A percentile compares a stretch with the other conserved stretches of the same genome.
These are phyloP conservation scores for Fimicolochytrium jonesii DNA, from an alignment of 192 early-diverging fungal species.

Conservation along the genomic window DNA sequence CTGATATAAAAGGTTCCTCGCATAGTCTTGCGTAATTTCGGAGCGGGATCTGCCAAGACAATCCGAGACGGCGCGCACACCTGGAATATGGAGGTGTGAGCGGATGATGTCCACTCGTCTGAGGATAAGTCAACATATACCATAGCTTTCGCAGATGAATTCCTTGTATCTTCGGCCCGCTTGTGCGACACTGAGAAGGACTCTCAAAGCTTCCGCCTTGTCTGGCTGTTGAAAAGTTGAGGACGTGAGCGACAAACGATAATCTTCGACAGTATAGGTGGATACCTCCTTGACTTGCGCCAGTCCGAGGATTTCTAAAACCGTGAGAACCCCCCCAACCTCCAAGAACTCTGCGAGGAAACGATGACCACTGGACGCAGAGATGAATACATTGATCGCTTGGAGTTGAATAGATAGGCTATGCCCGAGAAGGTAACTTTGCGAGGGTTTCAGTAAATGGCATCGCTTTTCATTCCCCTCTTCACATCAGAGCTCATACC, in stretches of 20 bases:
- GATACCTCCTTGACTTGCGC: constrained; percentile 55
- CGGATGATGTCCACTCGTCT: too few relatives aligned
- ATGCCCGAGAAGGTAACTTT: constrained; percentile 47
- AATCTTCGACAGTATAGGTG: too few relatives aligned
- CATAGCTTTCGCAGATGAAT: constrained; percentile 65
- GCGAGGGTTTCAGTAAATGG: constrained; percentile 5
- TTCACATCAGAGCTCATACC: constrained; percentile 30
- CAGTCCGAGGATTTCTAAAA: constrained; percentile 54
- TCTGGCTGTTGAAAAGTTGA: constrained; percentile 48
- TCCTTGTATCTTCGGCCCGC: constrained; percentile 59
- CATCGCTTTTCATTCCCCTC: neutral
- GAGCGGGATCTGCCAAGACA: constrained; percentile 52
- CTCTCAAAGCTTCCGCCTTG: constrained; percentile 49
- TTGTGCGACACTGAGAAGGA: constrained; percentile 47
- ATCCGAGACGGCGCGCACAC: constrained; percentile 52
- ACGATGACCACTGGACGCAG: constrained; percentile 51
- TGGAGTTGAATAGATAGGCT: constrained; percentile 47
- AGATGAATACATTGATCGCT: constrained; percentile 56
- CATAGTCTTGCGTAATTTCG: constrained; percentile 57
- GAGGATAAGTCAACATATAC: constrained; percentile 18
- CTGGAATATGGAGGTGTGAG: too few relatives aligned
- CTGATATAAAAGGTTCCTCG: constrained; percentile 50
- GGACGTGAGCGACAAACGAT: too few relatives aligned
- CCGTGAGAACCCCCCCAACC: constrained; percentile 60
- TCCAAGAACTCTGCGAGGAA: constrained; percentile 62